Base-by-base conservation (phyloP, 2,329 filamentous ascomycete genomes). In the Shiraia sp. region DNA sequence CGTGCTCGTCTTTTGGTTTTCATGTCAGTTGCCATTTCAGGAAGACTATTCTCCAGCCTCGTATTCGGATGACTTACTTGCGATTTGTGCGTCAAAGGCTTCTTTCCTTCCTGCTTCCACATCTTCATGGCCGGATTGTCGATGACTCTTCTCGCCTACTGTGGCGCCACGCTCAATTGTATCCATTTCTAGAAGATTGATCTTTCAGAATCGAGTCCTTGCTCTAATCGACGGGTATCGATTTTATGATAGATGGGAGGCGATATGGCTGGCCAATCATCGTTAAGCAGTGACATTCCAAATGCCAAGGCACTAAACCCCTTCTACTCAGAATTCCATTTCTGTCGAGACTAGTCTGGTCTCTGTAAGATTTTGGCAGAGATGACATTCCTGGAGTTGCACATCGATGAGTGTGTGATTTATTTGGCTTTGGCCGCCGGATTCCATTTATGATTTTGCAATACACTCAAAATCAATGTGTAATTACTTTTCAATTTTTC, bases 91-190 rank as follows among this genome's bases (percentile, higher is more conserved):
- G 12, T 22, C 16, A n/a, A 28, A 6, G 12, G 2, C 19, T 6
- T 19, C 32, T 32, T 24, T 26, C 22, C 29, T 17, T 16, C 38
- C 28, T 6, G 32, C 12, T 51, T 54, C 53, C 8, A 52, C 19
- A 29, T 55, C 56, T 2, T 36, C 33, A 1, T 32, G 26, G n/a
- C 19, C 40, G 4, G 12, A 26, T n/a, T n/a, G n/a, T n/a, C n/a
- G n/a, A n/a, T 26, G 24, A 26, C 24, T 17, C 25, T 43, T 31
- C 14, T 40, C 37, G 10, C 37, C 28, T 16, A 14, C 39, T 3
- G 46, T 49, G n/a, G 38, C 43, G 10, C 49, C 32, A 10, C 45
- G 42, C 38, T 57, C 53, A 29, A 49, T n/a, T 9, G 47, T 53
- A 19, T 55, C 32, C 56, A 58, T 59, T 8, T 36, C 15, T 28